Percentiles rank a stretch among this genome's conserved stretches.
Evolutionary conservation across 768 basidiomycete genomes (phyloP).

Genomic region (Lactifluus volemus): DNA sequence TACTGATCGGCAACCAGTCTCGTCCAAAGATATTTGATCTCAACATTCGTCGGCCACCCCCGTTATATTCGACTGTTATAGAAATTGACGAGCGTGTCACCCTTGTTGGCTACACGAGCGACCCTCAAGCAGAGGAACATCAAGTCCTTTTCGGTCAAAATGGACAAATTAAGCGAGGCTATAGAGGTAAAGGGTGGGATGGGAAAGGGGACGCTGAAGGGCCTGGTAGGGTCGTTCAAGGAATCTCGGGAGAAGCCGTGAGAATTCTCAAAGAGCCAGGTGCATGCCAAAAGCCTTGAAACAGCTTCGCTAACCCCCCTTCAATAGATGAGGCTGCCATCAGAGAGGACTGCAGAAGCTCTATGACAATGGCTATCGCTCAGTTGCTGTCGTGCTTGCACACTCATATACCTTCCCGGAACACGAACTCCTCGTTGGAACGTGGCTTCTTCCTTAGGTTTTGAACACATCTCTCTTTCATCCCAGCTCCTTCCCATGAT

Average conservation of each 20-base stretch:
- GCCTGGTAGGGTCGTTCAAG: constrained; percentile 70
- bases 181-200: constrained; percentile 74
- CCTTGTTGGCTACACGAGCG: constrained; percentile 86
- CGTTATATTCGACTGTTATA: constrained; percentile 69
- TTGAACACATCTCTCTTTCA: constrained; percentile 82
- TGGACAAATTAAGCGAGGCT: constrained; percentile 57
- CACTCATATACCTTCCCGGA: constrained; percentile 91
- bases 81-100: constrained; percentile 91
- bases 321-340: constrained; percentile 43
- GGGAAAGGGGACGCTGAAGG: constrained; percentile 62
- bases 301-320: constrained; percentile 6
- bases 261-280: constrained; percentile 71
- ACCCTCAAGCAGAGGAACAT: constrained; percentile 71
- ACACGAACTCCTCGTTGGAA: constrained; percentile 70
- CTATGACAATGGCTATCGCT: constrained; percentile 77
- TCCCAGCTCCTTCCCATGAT: constrained; percentile 88
- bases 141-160: constrained; percentile 67
- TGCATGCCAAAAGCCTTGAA: constrained; percentile 21
- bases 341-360: constrained; percentile 55
- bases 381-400: constrained; percentile 79
- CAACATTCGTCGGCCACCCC: constrained; percentile 69
- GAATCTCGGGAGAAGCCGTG: constrained; percentile 86
- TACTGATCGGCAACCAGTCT: constrained; percentile 91
- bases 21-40: constrained; percentile 93
- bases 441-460: constrained; percentile 75